Percentiles rank a stretch among this genome's conserved stretches.
Evolutionary conservation across 805 yeast species (phyloP).

Genomic region (Metschnikowia borealis): DNA sequence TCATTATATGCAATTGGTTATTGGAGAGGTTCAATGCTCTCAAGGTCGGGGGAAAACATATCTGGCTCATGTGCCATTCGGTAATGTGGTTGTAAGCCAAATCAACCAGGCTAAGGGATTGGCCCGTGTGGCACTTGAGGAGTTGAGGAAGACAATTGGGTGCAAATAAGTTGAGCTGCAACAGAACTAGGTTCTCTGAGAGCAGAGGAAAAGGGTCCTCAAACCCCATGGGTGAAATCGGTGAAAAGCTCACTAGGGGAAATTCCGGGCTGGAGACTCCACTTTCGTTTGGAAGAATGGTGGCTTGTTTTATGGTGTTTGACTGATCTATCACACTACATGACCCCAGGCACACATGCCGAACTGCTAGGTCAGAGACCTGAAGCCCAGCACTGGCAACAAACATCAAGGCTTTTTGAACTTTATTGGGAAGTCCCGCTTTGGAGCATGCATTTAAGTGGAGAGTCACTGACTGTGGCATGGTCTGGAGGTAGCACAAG

Average conservation of each 20-base stretch:
- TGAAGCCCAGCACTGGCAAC: not conserved
- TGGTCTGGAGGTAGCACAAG: slow-evolving; percentile 15
- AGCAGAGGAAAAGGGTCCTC: not conserved
- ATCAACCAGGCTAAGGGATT: slow-evolving; percentile 16
- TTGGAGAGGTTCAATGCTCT: slow-evolving; percentile 25
- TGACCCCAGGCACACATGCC: not conserved
- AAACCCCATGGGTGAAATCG: not conserved
- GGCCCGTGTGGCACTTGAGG: not conserved
- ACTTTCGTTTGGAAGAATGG: not conserved
- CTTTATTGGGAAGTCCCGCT: not conserved
- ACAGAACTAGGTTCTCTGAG: slow-evolving; percentile 13
- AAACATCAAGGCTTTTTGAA: not conserved
- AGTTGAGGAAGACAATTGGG: slow-evolving; percentile 6
- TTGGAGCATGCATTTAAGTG: not conserved
- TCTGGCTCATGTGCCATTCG: slow-evolving; percentile 15
- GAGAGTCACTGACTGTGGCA: slow-evolving; percentile 6
- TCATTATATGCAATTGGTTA: slow-evolving; percentile 20
- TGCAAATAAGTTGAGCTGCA: slow-evolving; percentile 19
- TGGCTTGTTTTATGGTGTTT: not conserved
- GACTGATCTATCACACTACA: not conserved
- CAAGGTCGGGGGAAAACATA: slow-evolving; percentile 21
- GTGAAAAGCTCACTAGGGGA: no score
- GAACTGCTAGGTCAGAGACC: not conserved
- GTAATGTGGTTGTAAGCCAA: slow-evolving; percentile 26
- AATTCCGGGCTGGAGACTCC: no score